Base-by-base conservation (phyloP, 352 stramenopile genomes). In the Phytophthora litchii region DNA sequence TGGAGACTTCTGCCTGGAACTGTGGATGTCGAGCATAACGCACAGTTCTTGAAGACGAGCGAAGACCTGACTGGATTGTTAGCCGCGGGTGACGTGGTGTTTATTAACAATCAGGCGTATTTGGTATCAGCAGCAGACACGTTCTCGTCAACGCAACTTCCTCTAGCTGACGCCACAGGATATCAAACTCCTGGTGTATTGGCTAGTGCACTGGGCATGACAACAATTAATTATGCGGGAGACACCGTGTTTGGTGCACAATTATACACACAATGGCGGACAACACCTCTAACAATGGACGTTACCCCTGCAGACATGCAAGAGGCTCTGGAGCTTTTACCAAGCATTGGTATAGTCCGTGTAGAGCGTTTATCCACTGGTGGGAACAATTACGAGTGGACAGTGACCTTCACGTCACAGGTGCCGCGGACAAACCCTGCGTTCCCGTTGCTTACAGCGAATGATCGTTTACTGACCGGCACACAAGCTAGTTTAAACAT, bases 21-120 rank as follows among this genome's bases (percentile, higher is more conserved):
- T 0, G 60, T 88, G 4, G 71, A 69, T 42, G 81, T 83, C 19
- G 77, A 92, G 0, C 51, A 89, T 7, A 67, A 76, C 5, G 67
- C 83, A 19, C 31, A 62, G 1, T 92, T 77, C 29, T 45, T 98
- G 8, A 80, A 85, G n/a, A 98, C 90, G 1, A 84, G 88, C 9
- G 46, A 67, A 1, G 95, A 98, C 57, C 70, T 98, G 21, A 97
- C 93, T 19, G 78, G 88, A n/a, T 60, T 90, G 21, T 55, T 98
- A 11, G 55, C 80, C 12, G 76, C 72, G 16, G 93, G 92, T 5
- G 95, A 98, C 55, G 21, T 85, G 8, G 72, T 98, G 14, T 50
- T 80, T 12, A 76, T 98, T 20, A 78, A 87, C 20, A 86, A 78
- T 3, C 69, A 80, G 3, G 48, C 68, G 12, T 96, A 97, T 58